Conservation (phyloP, 805 yeast species). For the Candida mattraensis region DNA sequence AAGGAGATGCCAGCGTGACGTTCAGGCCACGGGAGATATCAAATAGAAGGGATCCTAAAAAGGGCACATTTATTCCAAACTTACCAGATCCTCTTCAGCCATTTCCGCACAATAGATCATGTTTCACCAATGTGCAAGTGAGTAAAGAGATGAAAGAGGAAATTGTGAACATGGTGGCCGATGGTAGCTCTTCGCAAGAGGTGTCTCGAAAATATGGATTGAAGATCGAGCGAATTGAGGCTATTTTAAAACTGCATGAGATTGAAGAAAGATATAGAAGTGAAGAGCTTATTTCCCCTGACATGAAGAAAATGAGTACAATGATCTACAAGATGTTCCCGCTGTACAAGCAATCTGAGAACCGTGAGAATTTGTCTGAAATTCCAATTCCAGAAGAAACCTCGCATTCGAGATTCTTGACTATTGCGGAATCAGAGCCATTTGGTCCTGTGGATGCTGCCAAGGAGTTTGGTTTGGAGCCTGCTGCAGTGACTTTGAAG, state of each 20-base stretch:
- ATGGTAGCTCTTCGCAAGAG: conserved; percentile 62
- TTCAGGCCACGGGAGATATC: too few species aligned
- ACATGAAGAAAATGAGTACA: conserved; percentile 56
- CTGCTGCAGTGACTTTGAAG: conserved; percentile 79
- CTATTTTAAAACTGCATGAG: conserved; percentile 66
- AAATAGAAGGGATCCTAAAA: too few species aligned
- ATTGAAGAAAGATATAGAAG: conserved; percentile 64
- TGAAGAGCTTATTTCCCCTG: conserved; percentile 53
- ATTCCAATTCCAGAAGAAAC: conserved; percentile 89
- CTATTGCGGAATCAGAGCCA: conserved; percentile 92
- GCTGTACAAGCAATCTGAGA: conserved; percentile 48
- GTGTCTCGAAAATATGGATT: conserved; percentile 78
- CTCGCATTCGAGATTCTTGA: conserved; percentile 74
- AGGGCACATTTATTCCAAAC: conserved; percentile 15
- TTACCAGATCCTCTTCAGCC: conserved; percentile 54
- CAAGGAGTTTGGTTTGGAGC: conserved; percentile 72
- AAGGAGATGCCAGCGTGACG: conserved; percentile 35
- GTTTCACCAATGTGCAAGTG: conserved; percentile 65
- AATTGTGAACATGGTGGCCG: conserved; percentile 52
- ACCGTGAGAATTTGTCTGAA: conserved; percentile 82
- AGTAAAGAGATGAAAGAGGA: conserved; percentile 57
- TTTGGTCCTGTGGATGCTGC: conserved; percentile 98
- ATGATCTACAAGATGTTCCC: conserved; percentile 84
- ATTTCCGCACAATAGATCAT: conserved; percentile 72
- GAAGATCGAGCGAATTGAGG: conserved; percentile 85